Base-by-base conservation (phyloP, 805 yeast genomes). In the Zygotorulaspora chibaensis region DNA sequence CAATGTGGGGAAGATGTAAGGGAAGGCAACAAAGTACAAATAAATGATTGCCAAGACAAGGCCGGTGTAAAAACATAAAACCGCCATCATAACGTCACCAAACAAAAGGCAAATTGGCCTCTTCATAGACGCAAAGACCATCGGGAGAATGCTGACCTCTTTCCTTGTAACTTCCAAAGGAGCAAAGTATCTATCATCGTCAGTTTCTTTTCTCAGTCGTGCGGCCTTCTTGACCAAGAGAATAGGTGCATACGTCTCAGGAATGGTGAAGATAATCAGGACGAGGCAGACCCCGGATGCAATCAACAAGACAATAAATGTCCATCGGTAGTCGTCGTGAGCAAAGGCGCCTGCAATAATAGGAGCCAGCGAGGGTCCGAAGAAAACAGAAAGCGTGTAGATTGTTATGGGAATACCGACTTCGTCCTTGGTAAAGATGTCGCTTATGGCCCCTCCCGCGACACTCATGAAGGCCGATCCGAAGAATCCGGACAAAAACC, bases 391-490 rank as follows among this genome's bases (percentile, higher is more conserved):
- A 13, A 83, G 67, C 0, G 86, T 73, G 56, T 76, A 84, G 3
- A 82, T 65, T 2, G 87, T 77, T 77, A 86, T 75, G 1, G 93
- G 89, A 8, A 74, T 65, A 27, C 87, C 86, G 44, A 88, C 77
- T 35, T 79, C 75, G 43, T 71, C 65, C 47, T 80, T 79, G 15
- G 69, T 69, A 70, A 80, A 86, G 46, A 85, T 71, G 62, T 86
- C 95, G 9, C 87, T 80, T 37, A 86, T 69, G 1, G 85, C 74
- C 16, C 93, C 95, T 29, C 90, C 89, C 8, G 88, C 87, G 27
- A 84, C 83, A 50, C 83, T 79, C 53, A 86, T 68, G 34, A 88
- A 84, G 2, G 86, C 83, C 41, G 87, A 81, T 3, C 89, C 89
- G 54, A 82, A 82, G 37, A 84, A 72, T 0, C 93, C 93, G 10